A percentile compares a stretch with the other conserved stretches of the same genome.
These are phyloP conservation scores for Boletus pseudopeckii DNA, from an alignment of 768 basidiomycete species.

Conservation along the genomic window DNA sequence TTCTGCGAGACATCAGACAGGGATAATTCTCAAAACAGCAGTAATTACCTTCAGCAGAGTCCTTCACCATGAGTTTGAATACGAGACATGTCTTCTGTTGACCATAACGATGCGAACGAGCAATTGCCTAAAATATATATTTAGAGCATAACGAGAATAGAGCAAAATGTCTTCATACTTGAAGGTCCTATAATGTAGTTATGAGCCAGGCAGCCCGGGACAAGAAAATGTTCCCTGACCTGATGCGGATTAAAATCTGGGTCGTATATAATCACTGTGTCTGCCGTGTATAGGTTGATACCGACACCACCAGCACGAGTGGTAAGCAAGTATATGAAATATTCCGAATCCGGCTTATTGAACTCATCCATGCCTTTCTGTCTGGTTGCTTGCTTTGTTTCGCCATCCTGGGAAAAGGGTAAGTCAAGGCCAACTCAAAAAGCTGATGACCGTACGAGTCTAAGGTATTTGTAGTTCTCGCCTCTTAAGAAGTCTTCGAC, in stretches of 20 bases:
- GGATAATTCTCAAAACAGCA: neutral
- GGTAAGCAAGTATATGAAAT: constrained; percentile 88
- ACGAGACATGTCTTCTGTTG: constrained; percentile 93
- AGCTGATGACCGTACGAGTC: constrained; percentile 51
- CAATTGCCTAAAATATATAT: constrained; percentile 68
- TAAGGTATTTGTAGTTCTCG: constrained; percentile 75
- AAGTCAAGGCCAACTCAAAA: constrained; percentile 2
- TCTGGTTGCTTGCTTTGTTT: constrained; percentile 76
- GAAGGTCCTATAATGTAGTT: constrained; percentile 59
- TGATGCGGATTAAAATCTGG: constrained; percentile 99
- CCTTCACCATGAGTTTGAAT: constrained; percentile 95
- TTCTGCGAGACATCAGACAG: constrained; percentile 46
- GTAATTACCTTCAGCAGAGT: constrained; percentile 77
- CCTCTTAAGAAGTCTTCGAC: constrained; percentile 86
- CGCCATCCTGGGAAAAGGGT: constrained; percentile 66
- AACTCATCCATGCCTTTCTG: constrained; percentile 96
- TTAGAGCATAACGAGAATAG: constrained; percentile 5
- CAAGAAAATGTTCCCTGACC: constrained; percentile 38
- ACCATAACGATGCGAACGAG: constrained; percentile 91
- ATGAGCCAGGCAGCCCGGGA: constrained; percentile 10
- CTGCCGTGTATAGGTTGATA: constrained; percentile 88
- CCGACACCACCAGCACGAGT: constrained; percentile 94
- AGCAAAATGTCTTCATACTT: constrained; percentile 50
- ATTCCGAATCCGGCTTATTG: constrained; percentile 82
- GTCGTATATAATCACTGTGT: constrained; percentile 91